Percentiles rank a stretch among this genome's conserved stretches.
Evolutionary conservation across 306 rosid species (phyloP).

Genomic region (Pyrus bretschneideri): DNA sequence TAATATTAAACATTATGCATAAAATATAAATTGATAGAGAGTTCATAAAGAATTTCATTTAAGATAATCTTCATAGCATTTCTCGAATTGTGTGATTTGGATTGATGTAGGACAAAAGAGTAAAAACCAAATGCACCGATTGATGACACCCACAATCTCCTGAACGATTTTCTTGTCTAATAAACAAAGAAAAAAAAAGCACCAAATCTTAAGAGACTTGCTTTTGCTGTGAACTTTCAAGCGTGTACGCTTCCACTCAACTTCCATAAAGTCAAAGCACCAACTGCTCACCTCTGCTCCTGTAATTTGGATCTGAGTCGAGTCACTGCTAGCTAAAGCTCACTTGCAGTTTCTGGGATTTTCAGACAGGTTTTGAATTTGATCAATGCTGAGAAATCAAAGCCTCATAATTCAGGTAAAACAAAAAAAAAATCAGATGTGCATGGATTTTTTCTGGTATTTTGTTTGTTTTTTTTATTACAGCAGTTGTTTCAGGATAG

Average conservation of each 20-base stretch:
- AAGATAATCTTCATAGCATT: too few relatives aligned
- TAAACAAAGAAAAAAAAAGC: slow-evolving; percentile 3
- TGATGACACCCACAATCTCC: slow-evolving; percentile 44
- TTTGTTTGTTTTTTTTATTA: too few relatives aligned
- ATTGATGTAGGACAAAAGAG: slow-evolving; percentile 1
- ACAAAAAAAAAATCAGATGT: not conserved
- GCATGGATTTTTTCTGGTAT: not conserved
- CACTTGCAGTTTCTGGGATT: slow-evolving; percentile 4
- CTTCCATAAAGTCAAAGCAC: slow-evolving; percentile 50
- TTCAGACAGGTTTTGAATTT: not conserved
- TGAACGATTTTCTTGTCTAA: slow-evolving; percentile 37
- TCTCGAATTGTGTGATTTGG: not conserved
- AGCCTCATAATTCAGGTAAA: slow-evolving; percentile 18
- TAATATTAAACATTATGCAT: too few relatives aligned
- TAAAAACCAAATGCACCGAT: slow-evolving; percentile 6
- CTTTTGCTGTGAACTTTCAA: slow-evolving; percentile 27
- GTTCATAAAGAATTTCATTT: too few relatives aligned
- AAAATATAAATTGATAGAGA: too few relatives aligned
- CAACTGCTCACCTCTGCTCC: slow-evolving; percentile 16
- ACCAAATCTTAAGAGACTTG: slow-evolving; percentile 3
- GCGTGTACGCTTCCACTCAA: slow-evolving; percentile 4
- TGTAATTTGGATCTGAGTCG: slow-evolving; percentile 41
- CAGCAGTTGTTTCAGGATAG: too few relatives aligned
- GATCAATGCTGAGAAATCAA: slow-evolving; percentile 15
- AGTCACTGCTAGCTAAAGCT: slow-evolving; percentile 15